phyloP scores from a whole-genome alignment of 305 asterid species.

The Caryopteris hybrid region DNA sequence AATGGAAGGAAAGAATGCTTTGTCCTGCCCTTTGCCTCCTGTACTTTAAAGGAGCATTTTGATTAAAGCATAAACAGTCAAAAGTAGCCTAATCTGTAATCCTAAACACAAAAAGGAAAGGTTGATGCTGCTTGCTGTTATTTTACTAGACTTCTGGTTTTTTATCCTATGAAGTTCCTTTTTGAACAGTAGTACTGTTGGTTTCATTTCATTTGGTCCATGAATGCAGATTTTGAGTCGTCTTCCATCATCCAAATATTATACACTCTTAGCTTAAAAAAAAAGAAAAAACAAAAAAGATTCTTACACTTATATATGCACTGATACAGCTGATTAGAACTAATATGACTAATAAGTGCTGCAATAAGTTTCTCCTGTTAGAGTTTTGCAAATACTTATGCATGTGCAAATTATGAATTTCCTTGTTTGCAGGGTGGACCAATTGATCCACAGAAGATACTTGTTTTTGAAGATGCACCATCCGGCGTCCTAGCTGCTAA shows the following conservation, averaged over 20 bases:
- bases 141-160: not conserved
- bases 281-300: too few relatives aligned
- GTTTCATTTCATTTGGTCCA: not conserved
- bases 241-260: not conserved
- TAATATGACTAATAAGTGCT: not conserved
- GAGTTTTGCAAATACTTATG: not conserved
- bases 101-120: not conserved
- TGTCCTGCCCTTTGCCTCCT: not conserved
- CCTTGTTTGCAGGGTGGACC: constrained; percentile 60
- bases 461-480: constrained; percentile 97
- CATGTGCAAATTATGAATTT: not conserved
- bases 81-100: not conserved
- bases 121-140: not conserved
- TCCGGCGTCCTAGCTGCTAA: constrained; percentile 91
- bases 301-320: not conserved
- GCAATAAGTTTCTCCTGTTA: not conserved
- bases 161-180: not conserved
- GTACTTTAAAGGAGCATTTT: not conserved
- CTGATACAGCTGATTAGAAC: not conserved
- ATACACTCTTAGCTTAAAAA: too few relatives aligned
- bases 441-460: constrained; percentile 51
- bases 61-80: not conserved
- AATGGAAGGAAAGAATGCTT: not conserved
- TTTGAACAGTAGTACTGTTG: not conserved
- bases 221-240: not conserved